phyloP scores from a whole-genome alignment of 306 rosid genomes.

The Prinsepia uniflora region DNA sequence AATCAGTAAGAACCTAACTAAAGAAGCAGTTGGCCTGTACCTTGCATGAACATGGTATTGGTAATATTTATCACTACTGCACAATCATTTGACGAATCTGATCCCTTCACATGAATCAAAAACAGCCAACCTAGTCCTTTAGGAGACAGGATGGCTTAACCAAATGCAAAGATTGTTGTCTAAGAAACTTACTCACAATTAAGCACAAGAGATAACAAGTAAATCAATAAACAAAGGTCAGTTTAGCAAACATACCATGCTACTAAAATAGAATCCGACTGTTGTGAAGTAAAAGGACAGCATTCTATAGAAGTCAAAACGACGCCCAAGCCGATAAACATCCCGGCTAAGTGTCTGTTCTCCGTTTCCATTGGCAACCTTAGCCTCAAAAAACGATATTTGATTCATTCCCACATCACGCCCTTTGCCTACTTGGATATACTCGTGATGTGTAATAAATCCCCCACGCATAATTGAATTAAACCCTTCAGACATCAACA shows the following conservation, averaged over 20 bases:
- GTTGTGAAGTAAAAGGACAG: conserved; percentile 96
- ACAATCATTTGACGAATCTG: neutral
- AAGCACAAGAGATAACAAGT: neutral
- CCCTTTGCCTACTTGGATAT: conserved; percentile 97
- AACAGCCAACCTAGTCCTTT: neutral
- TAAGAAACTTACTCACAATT: neutral
- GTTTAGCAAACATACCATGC: conserved; percentile 60
- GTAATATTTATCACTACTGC: neutral
- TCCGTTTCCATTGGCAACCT: conserved; percentile 98
- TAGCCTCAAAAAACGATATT: conserved; percentile 93
- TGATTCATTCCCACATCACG: conserved; percentile 99
- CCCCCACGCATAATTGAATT: conserved; percentile 92
- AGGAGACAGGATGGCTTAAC: neutral
- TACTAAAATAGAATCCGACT: conserved; percentile 96
- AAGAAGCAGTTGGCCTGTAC: neutral
- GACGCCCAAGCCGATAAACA: conserved; percentile 92
- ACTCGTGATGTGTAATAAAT: conserved; percentile 87
- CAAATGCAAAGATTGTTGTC: neutral
- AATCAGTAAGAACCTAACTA: no score
- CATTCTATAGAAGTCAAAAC: conserved; percentile 94
- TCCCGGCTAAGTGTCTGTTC: conserved; percentile 98
- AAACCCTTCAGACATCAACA: conserved; percentile 48
- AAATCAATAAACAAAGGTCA: neutral
- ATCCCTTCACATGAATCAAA: neutral
- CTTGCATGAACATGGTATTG: neutral